A percentile compares a stretch with the other conserved stretches of the same genome.
Evolutionary conservation across 2,329 filamentous ascomycete genomes (phyloP).

Genomic region (Botrytis deweyae): DNA sequence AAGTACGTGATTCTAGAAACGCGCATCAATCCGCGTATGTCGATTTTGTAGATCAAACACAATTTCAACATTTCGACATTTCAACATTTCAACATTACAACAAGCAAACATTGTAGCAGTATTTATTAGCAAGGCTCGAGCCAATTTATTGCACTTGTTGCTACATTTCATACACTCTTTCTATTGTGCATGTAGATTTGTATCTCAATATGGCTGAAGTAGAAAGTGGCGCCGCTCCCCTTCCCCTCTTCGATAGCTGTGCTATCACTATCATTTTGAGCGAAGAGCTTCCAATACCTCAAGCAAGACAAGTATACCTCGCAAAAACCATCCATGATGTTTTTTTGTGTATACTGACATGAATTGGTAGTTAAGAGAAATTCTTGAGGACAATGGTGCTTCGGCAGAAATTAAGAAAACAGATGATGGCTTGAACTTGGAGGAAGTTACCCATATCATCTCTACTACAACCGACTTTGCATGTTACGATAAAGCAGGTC

Average conservation of each 20-base stretch:
- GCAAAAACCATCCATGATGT: not conserved
- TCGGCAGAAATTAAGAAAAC: conserved; percentile 43
- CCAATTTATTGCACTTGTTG: not conserved
- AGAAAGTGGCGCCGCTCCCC: not conserved
- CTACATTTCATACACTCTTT: not conserved
- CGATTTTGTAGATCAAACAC: not conserved
- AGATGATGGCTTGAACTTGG: conserved; percentile 42
- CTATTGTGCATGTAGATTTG: conserved; percentile 3
- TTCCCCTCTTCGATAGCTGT: conserved; percentile 34
- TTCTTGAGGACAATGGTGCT: conserved; percentile 39
- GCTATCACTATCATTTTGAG: conserved; percentile 35
- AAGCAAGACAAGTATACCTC: conserved; percentile 21
- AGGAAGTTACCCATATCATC: conserved; percentile 62
- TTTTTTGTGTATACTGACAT: not conserved
- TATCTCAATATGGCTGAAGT: conserved; percentile 24
- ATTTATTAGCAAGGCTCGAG: not conserved
- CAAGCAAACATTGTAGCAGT: not conserved
- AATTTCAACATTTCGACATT: not conserved
- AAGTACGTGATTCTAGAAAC: conserved; percentile 3
- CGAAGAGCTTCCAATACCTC: conserved; percentile 27
- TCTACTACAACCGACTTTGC: conserved; percentile 86
- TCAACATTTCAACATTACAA: not conserved
- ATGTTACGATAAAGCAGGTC: conserved; percentile 73
- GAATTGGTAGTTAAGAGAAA: conserved; percentile 28
- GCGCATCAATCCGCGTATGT: conserved; percentile 6